Conservation (phyloP, 139 green algal species). For the Coelastrella sp. region DNA sequence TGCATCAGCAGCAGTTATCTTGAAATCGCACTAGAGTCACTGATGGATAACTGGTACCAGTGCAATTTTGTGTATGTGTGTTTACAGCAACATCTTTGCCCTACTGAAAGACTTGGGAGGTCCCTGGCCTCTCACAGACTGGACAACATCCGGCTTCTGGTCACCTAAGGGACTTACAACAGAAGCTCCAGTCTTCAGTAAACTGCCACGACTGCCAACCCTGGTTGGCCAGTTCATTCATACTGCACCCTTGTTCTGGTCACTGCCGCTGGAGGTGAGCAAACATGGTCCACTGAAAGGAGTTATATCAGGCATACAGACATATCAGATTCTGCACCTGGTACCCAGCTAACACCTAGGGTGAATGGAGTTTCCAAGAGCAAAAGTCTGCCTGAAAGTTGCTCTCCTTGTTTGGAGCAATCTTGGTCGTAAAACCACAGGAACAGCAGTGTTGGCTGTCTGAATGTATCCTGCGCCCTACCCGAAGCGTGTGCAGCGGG, state of each 20-base stretch:
- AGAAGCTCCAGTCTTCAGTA: slow-evolving; percentile 86
- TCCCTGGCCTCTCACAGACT: slow-evolving; percentile 84
- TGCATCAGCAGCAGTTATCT: neutral
- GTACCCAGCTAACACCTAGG: no score
- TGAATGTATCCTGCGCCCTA: no score
- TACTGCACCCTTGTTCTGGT: slow-evolving; percentile 42
- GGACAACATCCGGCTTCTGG: slow-evolving; percentile 85
- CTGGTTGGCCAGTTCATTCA: slow-evolving; percentile 74
- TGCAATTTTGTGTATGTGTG: neutral
- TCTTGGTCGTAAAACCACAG: no score
- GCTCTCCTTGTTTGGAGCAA: no score
- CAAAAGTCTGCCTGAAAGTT: no score
- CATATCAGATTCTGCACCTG: no score
- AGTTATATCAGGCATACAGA: no score
- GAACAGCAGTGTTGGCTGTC: no score
- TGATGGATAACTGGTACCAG: neutral
- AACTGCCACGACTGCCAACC: slow-evolving; percentile 79
- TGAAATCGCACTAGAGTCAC: no score
- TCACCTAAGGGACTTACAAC: slow-evolving; percentile 56
- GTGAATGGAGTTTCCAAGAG: no score
- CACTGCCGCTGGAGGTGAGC: slow-evolving; percentile 36
- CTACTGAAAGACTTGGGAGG: slow-evolving; percentile 76
- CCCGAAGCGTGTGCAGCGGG: no score
- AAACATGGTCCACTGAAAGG: neutral
- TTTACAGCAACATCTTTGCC: slow-evolving; percentile 63